phyloP scores from a whole-genome alignment of 2,329 filamentous ascomycete genomes.

The Xylaria sp. region DNA sequence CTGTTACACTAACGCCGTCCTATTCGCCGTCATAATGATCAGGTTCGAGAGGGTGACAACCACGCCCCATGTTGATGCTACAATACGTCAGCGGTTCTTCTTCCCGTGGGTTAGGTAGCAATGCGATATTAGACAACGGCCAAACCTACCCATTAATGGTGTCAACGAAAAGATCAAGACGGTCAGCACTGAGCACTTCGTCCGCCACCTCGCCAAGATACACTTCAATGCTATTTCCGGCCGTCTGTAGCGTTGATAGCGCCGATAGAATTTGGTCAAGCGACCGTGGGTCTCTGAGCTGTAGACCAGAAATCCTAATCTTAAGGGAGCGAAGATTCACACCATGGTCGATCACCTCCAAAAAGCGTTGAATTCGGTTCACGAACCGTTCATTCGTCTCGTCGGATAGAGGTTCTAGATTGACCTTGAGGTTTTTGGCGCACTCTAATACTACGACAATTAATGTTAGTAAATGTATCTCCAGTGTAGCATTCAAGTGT shows the following conservation, averaged over 20 bases:
- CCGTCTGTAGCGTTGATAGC: slow-evolving; percentile 12
- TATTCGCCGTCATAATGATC: slow-evolving; percentile 27
- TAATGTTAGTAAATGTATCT: not conserved
- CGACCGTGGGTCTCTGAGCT: slow-evolving; percentile 1
- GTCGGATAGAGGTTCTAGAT: slow-evolving; percentile 24
- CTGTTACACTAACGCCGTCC: not conserved
- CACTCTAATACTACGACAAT: slow-evolving; percentile 14
- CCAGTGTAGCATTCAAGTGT: not conserved
- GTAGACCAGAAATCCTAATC: slow-evolving; percentile 15
- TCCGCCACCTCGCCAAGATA: slow-evolving; percentile 26
- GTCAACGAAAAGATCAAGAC: not conserved
- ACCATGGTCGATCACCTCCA: slow-evolving; percentile 17
- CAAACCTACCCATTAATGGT: slow-evolving; percentile 16
- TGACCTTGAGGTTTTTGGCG: slow-evolving; percentile 28
- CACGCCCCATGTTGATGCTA: slow-evolving; percentile 22
- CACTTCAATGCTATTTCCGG: slow-evolving; percentile 11
- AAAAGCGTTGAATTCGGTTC: slow-evolving; percentile 21
- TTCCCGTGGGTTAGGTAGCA: not conserved
- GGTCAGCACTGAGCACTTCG: slow-evolving; percentile 11
- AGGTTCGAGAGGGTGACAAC: slow-evolving; percentile 23
- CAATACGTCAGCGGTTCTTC: not conserved
- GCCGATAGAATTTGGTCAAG: slow-evolving; percentile 23
- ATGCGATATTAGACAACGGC: not conserved
- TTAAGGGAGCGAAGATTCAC: slow-evolving; percentile 25
- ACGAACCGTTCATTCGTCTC: slow-evolving; percentile 26